phyloP scores from a whole-genome alignment of 2,329 filamentous ascomycete genomes.

The Aspergillus carbonarius region DNA sequence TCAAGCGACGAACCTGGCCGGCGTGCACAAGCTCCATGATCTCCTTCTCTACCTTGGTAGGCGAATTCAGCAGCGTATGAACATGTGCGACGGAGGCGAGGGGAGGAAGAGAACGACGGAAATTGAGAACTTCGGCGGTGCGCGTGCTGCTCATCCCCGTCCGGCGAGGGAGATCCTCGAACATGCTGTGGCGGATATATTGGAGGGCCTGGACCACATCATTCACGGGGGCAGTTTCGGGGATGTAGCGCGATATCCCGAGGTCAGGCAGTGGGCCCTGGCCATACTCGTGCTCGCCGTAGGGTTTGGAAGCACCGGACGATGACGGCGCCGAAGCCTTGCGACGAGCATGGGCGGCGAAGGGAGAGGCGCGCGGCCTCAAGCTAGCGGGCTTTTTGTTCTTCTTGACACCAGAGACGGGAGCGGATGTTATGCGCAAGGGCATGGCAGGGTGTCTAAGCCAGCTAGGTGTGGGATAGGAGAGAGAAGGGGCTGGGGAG shows the following conservation, averaged over 20 bases:
- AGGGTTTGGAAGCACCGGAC: conserved; percentile 22
- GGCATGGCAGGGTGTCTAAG: conserved; percentile 37
- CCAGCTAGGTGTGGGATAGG: not conserved
- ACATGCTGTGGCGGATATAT: conserved; percentile 55
- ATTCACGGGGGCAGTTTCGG: conserved; percentile 46
- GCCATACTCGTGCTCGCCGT: conserved; percentile 25
- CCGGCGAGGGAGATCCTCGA: conserved; percentile 54
- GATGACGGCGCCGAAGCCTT: conserved; percentile 37
- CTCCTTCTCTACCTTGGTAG: conserved; percentile 60
- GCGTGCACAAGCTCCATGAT: conserved; percentile 53
- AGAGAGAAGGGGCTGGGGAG: not conserved
- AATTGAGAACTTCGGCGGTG: conserved; percentile 60
- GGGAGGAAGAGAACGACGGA: conserved; percentile 55
- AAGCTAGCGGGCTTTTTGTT: conserved; percentile 36
- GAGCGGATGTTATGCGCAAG: conserved; percentile 49
- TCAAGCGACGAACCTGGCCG: conserved; percentile 55
- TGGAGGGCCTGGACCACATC: conserved; percentile 55
- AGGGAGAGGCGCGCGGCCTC: conserved; percentile 40
- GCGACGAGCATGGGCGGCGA: conserved; percentile 40
- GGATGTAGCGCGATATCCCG: conserved; percentile 51
- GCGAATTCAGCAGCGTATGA: conserved; percentile 56
- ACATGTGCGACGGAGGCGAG: conserved; percentile 62
- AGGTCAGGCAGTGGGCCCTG: conserved; percentile 51
- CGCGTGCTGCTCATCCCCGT: conserved; percentile 63
- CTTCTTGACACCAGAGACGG: conserved; percentile 46